Conservation (phyloP, 148 eudicot genomes). For the Cornus kousa region DNA sequence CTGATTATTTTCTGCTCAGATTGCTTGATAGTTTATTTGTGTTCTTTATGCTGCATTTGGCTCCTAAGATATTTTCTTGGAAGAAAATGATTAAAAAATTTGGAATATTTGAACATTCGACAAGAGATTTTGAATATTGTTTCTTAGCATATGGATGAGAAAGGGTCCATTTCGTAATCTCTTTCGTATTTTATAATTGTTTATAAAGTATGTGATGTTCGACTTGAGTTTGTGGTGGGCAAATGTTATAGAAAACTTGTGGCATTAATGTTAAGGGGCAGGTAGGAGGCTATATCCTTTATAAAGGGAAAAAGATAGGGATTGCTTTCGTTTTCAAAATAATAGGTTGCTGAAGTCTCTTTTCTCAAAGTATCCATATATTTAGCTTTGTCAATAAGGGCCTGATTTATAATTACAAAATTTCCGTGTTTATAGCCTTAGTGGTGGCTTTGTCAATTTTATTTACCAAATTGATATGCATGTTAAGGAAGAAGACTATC, state of each 20-base stretch:
- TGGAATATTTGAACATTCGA: not conserved
- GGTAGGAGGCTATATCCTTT: too few relatives aligned
- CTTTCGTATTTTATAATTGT: not conserved
- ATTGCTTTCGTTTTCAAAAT: not conserved
- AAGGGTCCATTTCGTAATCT: not conserved
- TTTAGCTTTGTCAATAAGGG: too few relatives aligned
- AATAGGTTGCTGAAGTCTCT: not conserved
- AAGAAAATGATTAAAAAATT: not conserved
- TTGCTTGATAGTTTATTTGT: not conserved
- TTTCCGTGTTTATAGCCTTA: too few relatives aligned
- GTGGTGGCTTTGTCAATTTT: too few relatives aligned
- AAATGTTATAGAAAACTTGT: too few relatives aligned
- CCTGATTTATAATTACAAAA: too few relatives aligned
- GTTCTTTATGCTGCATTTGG: slow-evolving; percentile 6
- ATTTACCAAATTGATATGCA: too few relatives aligned
- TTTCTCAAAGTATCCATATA: too few relatives aligned
- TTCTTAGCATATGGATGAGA: not conserved
- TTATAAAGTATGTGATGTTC: not conserved
- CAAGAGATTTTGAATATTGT: not conserved
- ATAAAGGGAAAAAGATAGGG: not conserved
- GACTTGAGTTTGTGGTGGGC: too few relatives aligned
- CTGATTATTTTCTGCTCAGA: slow-evolving; percentile 2
- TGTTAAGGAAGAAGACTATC: too few relatives aligned
- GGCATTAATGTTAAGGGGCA: too few relatives aligned
- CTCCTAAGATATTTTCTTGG: not conserved